Base-by-base conservation (phyloP, 179 eudicot genomes). In the Nepenthes alata region DNA sequence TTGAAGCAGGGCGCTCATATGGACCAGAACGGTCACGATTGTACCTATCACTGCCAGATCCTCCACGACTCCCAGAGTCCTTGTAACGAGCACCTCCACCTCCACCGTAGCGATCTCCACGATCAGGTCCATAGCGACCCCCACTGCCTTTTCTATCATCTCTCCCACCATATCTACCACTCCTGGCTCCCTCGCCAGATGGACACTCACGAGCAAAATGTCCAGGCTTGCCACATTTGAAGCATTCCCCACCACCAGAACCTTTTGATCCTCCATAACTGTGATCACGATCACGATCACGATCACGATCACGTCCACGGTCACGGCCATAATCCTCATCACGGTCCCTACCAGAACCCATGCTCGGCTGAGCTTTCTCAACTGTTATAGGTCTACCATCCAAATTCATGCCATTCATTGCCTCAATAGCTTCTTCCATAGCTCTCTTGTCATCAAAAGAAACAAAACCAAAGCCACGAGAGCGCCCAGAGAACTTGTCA, bases 121-220 rank as follows among this genome's bases (percentile, higher is more conserved):
- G 77, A 62, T 75, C 79, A 59, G 74, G 67, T 54, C 82, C 79
- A 68, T 74, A 72, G 55, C 62, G 67, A 36, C 72, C 72, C 2
- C 79, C 79, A 37, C 76, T 76, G 49, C 76, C 62, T 54, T 64
- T 74, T 35, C 81, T 73, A 13, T 83, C 95, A 59, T 78, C 85
- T 64, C 90, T 79, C 2, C 89, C 88, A 62, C 89, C 84, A 72
- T 77, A 84, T 57, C 89, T 80, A 57, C 85, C 90, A 63, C 87
- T 83, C 62, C 84, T 70, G 38, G 75, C 83, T 51, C 84, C 96
- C 55, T 80, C 95, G 57, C 72, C 91, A 71, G 78, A 67, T 36
- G 96, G 96, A 63, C 98, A 91, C 66, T 91, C 98, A 72, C 98
- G 89, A 15, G 98, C 96, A 80, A 91, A 91, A 70, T 91, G 98